Percentiles rank a stretch among this genome's conserved stretches.
Conservation (phyloP, 176 grass and related monocot species). For the Lolium multiflorum region DNA sequence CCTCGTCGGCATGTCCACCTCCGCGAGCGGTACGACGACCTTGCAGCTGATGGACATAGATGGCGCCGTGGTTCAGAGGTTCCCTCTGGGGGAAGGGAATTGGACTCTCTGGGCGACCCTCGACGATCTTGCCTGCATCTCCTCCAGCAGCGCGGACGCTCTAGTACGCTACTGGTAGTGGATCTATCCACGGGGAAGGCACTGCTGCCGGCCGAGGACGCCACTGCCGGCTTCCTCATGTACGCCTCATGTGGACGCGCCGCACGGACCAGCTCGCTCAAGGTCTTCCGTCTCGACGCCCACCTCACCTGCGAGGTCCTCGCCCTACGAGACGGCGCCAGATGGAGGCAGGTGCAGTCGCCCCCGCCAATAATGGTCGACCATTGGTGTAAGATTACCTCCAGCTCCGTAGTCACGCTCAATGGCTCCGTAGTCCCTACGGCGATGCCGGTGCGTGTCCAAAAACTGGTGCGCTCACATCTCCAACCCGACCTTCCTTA, state of each 20-base stretch:
- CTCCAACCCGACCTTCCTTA: constrained; percentile 4
- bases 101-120: background rate
- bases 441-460: background rate
- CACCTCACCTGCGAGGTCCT: background rate
- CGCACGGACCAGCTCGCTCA: background rate
- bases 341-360: background rate
- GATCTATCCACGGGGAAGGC: background rate
- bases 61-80: background rate
- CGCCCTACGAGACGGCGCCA: background rate
- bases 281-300: background rate
- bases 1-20: background rate
- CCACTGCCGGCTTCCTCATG: too few species aligned
- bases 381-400: too few species aligned
- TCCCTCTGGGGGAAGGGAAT: too few species aligned
- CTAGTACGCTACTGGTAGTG: background rate
- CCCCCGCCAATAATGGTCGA: background rate
- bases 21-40: background rate
- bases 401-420: background rate
- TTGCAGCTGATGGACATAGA: background rate
- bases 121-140: background rate
- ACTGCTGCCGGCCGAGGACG: background rate
- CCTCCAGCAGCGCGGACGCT: background rate
- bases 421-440: too few species aligned
- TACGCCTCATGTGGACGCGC: background rate
- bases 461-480: background rate